Conservation (phyloP, 768 basidiomycete species). For the Psilocybe azurescens region DNA sequence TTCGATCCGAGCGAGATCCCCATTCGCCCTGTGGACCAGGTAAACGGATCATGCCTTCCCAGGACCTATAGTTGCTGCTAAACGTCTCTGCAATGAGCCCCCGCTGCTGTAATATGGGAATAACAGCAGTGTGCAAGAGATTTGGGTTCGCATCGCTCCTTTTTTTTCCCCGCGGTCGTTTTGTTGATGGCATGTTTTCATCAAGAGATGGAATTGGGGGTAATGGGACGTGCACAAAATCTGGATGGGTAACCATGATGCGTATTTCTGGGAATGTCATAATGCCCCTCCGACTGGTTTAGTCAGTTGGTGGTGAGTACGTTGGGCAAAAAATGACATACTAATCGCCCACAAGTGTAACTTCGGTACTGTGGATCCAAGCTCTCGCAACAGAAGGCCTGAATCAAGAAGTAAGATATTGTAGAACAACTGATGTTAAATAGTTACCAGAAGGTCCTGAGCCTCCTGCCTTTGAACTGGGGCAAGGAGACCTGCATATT, state of each 20-base stretch:
- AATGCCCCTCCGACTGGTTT: constrained; percentile 52
- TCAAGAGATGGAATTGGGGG: constrained; percentile 31
- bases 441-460: constrained; percentile 48
- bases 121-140: constrained; percentile 37
- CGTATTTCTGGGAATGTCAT: constrained; percentile 39
- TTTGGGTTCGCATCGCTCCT: constrained; percentile 16
- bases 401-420: neutral
- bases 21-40: constrained; percentile 35
- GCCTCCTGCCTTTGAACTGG: constrained; percentile 45
- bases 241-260: constrained; percentile 51
- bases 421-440: constrained; percentile 1
- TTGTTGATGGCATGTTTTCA: constrained; percentile 8
- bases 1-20: constrained; percentile 28
- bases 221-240: constrained; percentile 46
- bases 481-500: constrained; percentile 45
- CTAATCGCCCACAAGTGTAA: constrained; percentile 61
- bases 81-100: constrained; percentile 51
- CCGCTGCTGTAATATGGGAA: constrained; percentile 45
- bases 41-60: constrained; percentile 58
- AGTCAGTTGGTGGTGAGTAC: neutral
- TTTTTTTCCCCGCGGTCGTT: constrained; percentile 13
- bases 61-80: constrained; percentile 36
- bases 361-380: constrained; percentile 52
- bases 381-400: constrained; percentile 57
- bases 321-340: constrained; percentile 35